Evolutionary conservation across 1,284 basidiomycete genomes (phyloP).

Genomic region (Ceratobasidium papillatum): DNA sequence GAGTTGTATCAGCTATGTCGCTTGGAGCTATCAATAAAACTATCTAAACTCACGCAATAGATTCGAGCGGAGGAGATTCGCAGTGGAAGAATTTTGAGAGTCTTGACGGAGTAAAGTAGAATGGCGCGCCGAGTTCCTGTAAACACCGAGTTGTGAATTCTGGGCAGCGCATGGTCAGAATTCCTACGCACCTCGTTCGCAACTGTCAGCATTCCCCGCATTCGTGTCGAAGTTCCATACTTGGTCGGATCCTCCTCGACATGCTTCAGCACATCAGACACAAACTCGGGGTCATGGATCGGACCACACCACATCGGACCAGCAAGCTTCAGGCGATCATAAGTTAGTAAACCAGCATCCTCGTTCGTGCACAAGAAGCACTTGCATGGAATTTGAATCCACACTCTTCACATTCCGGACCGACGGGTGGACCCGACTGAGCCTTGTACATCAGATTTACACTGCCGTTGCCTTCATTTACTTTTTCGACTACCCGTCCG

Average conservation of each 20-base stretch:
- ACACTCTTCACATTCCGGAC: constrained; percentile 81
- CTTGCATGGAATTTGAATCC: constrained; percentile 75
- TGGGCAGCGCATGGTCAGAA: background rate
- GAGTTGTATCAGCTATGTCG: background rate
- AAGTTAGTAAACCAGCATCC: background rate
- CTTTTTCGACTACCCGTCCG: constrained; percentile 70
- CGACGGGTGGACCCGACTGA: constrained; percentile 73
- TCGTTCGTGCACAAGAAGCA: constrained; percentile 39
- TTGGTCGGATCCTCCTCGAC: constrained; percentile 67
- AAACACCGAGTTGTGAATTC: background rate
- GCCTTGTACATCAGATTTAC: constrained; percentile 75
- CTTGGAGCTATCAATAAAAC: background rate
- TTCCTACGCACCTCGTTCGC: constrained; percentile 75
- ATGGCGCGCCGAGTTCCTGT: constrained; percentile 82
- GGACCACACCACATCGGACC: constrained; percentile 97
- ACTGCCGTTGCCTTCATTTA: constrained; percentile 62
- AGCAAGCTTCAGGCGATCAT: constrained; percentile 63
- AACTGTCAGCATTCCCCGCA: constrained; percentile 95
- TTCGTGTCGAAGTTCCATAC: constrained; percentile 84
- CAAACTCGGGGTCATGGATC: constrained; percentile 82
- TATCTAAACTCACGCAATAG: constrained; percentile 68
- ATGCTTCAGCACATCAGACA: constrained; percentile 77
- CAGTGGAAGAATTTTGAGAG: constrained; percentile 86
- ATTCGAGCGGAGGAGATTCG: constrained; percentile 75
- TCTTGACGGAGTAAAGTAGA: constrained; percentile 92